Conservation (phyloP, 2,329 filamentous ascomycete genomes). For the Teratosphaeria pseudoeucalypti region DNA sequence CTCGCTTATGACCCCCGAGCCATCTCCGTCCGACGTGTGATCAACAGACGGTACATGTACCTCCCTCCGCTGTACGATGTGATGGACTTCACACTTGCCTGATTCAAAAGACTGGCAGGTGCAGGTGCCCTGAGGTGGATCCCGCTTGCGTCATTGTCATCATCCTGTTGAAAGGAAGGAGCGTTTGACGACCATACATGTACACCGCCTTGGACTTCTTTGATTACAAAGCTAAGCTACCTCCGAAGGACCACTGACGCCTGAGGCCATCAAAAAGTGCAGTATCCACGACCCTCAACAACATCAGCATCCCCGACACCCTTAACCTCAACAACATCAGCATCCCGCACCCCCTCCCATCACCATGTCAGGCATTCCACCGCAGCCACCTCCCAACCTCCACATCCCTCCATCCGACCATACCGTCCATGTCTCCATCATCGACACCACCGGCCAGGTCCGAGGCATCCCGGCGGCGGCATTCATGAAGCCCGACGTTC, state of each 20-base stretch:
- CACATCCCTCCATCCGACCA: conserved; percentile 20
- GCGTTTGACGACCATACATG: not conserved
- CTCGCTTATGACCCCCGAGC: no score
- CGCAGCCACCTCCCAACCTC: conserved; percentile 18
- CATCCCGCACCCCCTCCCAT: not conserved
- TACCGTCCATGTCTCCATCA: conserved; percentile 22
- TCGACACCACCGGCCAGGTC: conserved; percentile 17
- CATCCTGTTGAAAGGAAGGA: not conserved
- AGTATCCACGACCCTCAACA: no score
- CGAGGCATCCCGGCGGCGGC: conserved; percentile 6
- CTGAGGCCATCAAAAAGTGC: no score
- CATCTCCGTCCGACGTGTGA: no score
- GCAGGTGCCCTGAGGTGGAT: not conserved
- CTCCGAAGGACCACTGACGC: no score
- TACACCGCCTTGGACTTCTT: no score
- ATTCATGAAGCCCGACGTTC: conserved; percentile 27
- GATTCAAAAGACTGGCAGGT: no score
- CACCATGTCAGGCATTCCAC: not conserved
- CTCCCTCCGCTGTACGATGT: no score
- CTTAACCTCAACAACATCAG: not conserved
- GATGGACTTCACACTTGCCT: no score
- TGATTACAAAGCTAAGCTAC: no score
- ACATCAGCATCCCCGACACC: not conserved
- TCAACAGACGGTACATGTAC: no score
- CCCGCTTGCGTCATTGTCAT: not conserved